These are phyloP conservation scores for Ustilago vetiveriae DNA, from an alignment of 1,284 basidiomycete species.

Conservation along the genomic window DNA sequence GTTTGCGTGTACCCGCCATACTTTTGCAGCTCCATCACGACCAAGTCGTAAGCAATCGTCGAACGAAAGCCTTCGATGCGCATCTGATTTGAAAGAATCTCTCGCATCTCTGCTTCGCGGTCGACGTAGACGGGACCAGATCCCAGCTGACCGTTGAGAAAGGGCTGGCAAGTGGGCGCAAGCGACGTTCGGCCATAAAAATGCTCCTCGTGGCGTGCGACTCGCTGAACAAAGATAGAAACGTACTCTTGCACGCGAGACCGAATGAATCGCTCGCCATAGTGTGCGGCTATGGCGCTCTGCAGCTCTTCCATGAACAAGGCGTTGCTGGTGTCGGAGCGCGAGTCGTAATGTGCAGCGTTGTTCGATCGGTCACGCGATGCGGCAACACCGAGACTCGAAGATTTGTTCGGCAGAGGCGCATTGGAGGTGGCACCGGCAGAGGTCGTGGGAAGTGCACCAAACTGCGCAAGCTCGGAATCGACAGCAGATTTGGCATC, in stretches of 20 bases:
- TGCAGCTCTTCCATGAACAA: conserved; percentile 89
- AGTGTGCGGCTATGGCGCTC: conserved; percentile 78
- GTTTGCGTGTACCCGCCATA: conserved; percentile 63
- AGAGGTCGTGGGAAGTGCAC: conserved; percentile 14
- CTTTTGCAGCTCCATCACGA: conserved; percentile 24
- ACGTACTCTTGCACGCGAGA: conserved; percentile 81
- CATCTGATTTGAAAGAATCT: conserved; percentile 76
- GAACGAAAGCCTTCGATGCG: conserved; percentile 83
- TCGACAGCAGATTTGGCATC: conserved; percentile 16
- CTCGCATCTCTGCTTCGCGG: conserved; percentile 72
- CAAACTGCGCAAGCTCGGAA: conserved; percentile 37
- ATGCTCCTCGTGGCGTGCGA: conserved; percentile 81
- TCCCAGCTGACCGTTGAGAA: conserved; percentile 71
- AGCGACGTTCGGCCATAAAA: conserved; percentile 75
- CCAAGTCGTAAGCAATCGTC: conserved; percentile 75
- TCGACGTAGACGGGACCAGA: conserved; percentile 78
- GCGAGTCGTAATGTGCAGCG: conserved; percentile 23
- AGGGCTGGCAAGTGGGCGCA: conserved; percentile 71
- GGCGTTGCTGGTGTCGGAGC: conserved; percentile 75
- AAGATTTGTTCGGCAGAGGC: conserved; percentile 14
- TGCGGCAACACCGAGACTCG: conserved; percentile 16
- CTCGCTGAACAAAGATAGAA: conserved; percentile 77
- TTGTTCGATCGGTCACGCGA: conserved; percentile 38
- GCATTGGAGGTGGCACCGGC: conserved; percentile 7
- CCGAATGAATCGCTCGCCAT: conserved; percentile 81